These are phyloP conservation scores for Fusarium marasasianum DNA, from an alignment of 2,329 filamentous ascomycete genomes.

Conservation along the genomic window DNA sequence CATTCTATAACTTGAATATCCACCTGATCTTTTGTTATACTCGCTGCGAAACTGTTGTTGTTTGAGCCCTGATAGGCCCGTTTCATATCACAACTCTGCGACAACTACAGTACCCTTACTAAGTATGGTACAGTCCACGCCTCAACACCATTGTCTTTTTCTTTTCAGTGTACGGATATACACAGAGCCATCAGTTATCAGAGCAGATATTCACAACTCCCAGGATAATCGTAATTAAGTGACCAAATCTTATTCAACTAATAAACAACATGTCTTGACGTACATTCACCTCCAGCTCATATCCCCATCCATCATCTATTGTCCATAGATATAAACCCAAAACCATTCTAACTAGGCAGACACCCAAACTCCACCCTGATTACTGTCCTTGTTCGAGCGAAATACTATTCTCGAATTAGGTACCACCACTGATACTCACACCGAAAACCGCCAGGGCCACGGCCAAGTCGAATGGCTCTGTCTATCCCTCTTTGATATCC, in stretches of 20 bases:
- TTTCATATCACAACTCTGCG: not conserved
- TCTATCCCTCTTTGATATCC: slow-evolving; percentile 41
- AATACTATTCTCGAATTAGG: slow-evolving; percentile 59
- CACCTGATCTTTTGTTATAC: not conserved
- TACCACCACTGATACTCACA: slow-evolving; percentile 58
- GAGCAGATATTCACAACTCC: not conserved
- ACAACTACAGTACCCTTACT: not conserved
- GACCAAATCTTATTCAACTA: slow-evolving; percentile 22
- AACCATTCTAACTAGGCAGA: slow-evolving; percentile 26
- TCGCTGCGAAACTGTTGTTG: not conserved
- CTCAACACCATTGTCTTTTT: not conserved
- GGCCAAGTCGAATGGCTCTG: slow-evolving; percentile 54
- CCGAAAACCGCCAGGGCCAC: slow-evolving; percentile 60
- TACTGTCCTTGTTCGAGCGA: slow-evolving; percentile 54
- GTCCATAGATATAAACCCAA: slow-evolving; percentile 17
- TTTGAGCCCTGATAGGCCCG: not conserved
- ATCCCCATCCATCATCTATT: slow-evolving; percentile 12
- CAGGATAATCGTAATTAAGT: not conserved
- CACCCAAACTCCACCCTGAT: slow-evolving; percentile 21
- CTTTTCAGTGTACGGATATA: not conserved
- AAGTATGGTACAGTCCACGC: not conserved
- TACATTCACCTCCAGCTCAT: slow-evolving; percentile 13
- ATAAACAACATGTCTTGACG: slow-evolving; percentile 25
- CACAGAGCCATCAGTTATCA: not conserved
- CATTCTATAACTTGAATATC: not conserved